Conservation (phyloP, 306 rosid species). For the Begonia fuchsioides region DNA sequence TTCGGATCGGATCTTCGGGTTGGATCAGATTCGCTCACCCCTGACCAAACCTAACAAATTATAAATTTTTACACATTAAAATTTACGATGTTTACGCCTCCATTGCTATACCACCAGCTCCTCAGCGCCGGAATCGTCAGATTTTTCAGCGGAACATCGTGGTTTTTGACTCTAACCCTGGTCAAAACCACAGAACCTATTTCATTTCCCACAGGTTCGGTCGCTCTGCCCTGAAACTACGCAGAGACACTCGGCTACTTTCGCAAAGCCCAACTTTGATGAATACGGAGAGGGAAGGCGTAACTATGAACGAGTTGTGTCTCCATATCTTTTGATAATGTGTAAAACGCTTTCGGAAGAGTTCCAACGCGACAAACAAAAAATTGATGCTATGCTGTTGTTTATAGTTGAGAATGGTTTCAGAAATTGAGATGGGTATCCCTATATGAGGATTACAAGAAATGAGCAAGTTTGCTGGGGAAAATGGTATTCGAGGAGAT, state of each 20-base stretch:
- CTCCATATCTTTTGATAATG: constrained; percentile 67
- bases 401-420: constrained; percentile 37
- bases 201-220: constrained; percentile 7
- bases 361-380: constrained; percentile 36
- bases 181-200: constrained; percentile 1
- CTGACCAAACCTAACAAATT: too few relatives aligned
- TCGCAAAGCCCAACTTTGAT: constrained; percentile 4
- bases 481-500: constrained; percentile 70
- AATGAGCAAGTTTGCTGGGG: constrained; percentile 82
- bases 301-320: constrained; percentile 50
- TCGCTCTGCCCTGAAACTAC: constrained; percentile 18
- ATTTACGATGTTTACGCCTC: too few relatives aligned
- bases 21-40: too few relatives aligned
- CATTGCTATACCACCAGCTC: too few relatives aligned
- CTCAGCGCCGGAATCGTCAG: too few relatives aligned
- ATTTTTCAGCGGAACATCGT: too few relatives aligned
- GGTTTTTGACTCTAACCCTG: too few relatives aligned
- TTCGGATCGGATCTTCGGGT: too few relatives aligned
- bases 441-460: constrained; percentile 56
- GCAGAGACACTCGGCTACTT: constrained; percentile 10
- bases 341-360: constrained; percentile 33
- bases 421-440: constrained; percentile 48
- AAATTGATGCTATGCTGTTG: constrained; percentile 49
- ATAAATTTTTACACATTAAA: too few relatives aligned
- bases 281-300: constrained; percentile 23